phyloP scores from a whole-genome alignment of 2,329 filamentous ascomycete genomes.

The Blumeria hordei region DNA sequence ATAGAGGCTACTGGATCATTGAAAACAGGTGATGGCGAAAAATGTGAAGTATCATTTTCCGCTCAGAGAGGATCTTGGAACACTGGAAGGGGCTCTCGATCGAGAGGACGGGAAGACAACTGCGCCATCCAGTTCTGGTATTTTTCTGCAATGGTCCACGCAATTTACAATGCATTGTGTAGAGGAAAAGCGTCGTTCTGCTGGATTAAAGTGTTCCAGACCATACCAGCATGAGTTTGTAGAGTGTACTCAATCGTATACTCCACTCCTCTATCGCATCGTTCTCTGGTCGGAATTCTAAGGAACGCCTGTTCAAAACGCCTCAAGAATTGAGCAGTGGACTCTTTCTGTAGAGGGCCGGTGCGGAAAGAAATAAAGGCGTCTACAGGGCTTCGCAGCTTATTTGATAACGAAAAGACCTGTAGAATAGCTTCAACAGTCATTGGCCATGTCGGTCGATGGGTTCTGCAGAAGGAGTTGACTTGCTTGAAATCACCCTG shows the following conservation, averaged over 20 bases:
- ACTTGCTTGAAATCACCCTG: neutral
- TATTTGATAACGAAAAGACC: neutral
- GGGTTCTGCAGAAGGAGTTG: neutral
- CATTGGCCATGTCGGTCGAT: neutral
- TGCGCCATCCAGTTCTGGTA: neutral
- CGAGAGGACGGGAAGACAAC: neutral
- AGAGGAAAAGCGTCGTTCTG: neutral
- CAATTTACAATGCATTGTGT: neutral
- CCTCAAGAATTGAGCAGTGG: neutral
- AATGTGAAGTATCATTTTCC: neutral
- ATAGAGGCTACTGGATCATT: neutral
- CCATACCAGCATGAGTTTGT: neutral
- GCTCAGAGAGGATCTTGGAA: neutral
- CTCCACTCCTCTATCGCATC: neutral
- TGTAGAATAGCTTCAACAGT: neutral
- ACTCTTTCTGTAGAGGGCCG: neutral
- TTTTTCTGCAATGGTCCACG: neutral
- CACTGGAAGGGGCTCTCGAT: neutral
- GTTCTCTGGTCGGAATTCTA: neutral
- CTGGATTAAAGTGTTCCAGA: neutral
- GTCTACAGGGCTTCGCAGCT: neutral
- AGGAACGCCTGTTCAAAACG: conserved; percentile 1
- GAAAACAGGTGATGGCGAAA: neutral
- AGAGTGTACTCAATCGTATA: neutral
- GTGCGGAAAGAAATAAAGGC: neutral